Base-by-base conservation (phyloP, 148 eudicot genomes). In the Arbutus unedo region DNA sequence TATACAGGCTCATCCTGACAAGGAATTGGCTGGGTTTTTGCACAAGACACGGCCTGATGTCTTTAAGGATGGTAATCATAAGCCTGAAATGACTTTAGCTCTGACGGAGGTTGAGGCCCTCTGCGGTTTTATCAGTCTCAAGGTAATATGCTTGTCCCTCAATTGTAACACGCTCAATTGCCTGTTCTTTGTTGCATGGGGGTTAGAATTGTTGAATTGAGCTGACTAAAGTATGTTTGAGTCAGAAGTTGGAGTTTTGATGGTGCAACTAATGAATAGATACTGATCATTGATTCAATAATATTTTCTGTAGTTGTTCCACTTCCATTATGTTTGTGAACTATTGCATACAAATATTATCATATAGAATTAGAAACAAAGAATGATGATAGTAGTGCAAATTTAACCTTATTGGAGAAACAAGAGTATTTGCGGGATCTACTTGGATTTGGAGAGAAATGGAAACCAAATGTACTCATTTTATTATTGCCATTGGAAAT, bases 71-170 rank as follows among this genome's bases (percentile, higher is more conserved):
- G 94, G 47, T 11, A 95, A 92, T 84, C 98, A 95, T 88, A 95
- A 95, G 88, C 98, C 97, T 55, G 98, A 95, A 86, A 95, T 95
- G 98, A 94, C 96, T 83, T 85, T 95, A 85, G 98, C 98, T 38
- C 56, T 95, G 41, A 93, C 98, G 4, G 91, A 93, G 64, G 92
- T 95, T 54, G 93, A 95, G 90, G 95, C 95, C 75, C 86, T 95
- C 66, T 95, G 97, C 79, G 98, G 97, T n/a, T 93, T 95, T 86
- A 81, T 92, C 62, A 81, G 88, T 76, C 82, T 90, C 8, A 85
- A 95, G 98, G 98, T 95, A 82, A 76, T 44, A 64, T 51, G 25
- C 71, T 18, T 25, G 41, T 44, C 55, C 9, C 78, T 56, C 44
- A 16, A 23, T 44, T 21, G 21, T 74, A 4, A n/a, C 14, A 5